Evolutionary conservation across 1,139 yeast genomes (phyloP), one percentile per base, ranked within the genome.

Genomic region (Yamadazyma atlantica): DNA sequence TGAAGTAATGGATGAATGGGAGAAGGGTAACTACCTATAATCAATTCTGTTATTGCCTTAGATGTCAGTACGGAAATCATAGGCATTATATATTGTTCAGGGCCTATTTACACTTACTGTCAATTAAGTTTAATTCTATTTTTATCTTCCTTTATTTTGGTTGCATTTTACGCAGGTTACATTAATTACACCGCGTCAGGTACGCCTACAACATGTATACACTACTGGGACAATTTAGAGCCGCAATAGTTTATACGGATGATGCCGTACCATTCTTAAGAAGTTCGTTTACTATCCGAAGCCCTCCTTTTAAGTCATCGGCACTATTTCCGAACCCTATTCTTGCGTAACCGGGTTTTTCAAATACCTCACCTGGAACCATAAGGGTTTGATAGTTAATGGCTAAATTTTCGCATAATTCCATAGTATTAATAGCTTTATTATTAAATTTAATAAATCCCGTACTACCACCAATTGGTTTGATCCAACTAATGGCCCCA

Each of bases 341-440:
- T 29, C 83, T 57, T 17, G 76, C 43, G 41, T 53, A 69, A 0
- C 78, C 79, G 1, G 66, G 64, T 15, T 52, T 44, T 7, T 50
- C 56, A 49, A 78, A 77, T 2, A 68, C 64, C 42, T 75, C 80
- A 2, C 82, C 82, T 1, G 83, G 83, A 4, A 73, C 78, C 29
- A 64, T 53, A 40, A 78, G 55, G 0, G 69, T 62, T 10, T 52
- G 46, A 42, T 62, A 49, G 15, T 61, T 45, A 11, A 52, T 58
- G 4, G 73, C 73, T 30, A 78, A 51, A 9, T 60, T 63, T 14
- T 45, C 47, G 25, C 74, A 62, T 46, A 78, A 54, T 7, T 55
- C 46, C 32, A 45, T 49, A 3, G 80, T 65, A 29, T 54, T 38
- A 36, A 67, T 52, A 2, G 52, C 51, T 10, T 52, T 55, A 7